These are phyloP conservation scores for Monosporozyma unispora DNA, from an alignment of 805 yeast species.

Conservation along the genomic window DNA sequence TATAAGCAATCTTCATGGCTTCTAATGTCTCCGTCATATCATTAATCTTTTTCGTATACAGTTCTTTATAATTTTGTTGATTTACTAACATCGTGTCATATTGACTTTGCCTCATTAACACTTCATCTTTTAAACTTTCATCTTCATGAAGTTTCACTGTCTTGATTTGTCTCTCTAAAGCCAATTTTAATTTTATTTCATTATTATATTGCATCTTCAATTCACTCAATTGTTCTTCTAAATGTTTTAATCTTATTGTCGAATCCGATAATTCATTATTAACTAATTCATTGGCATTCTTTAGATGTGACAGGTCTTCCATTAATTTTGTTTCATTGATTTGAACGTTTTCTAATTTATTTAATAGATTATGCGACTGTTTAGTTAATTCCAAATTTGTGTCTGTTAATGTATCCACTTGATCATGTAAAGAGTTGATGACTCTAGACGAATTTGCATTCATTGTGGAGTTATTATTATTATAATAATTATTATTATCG, in stretches of 20 bases:
- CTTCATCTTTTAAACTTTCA: conserved; percentile 5
- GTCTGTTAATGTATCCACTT: conserved; percentile 45
- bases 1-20: neutral
- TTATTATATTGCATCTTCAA: conserved; percentile 5
- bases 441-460: conserved; percentile 17
- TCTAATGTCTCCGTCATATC: conserved; percentile 6
- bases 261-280: conserved; percentile 32
- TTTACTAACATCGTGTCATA: conserved; percentile 22
- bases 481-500: too few relatives aligned
- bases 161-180: conserved; percentile 1
- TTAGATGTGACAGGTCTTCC: conserved; percentile 48
- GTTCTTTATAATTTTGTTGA: conserved; percentile 18
- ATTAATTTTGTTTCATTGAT: conserved; percentile 39
- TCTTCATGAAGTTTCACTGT: neutral
- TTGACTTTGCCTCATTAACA: conserved; percentile 4
- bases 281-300: conserved; percentile 70
- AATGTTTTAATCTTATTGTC: conserved; percentile 56
- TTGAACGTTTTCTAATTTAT: conserved; percentile 40
- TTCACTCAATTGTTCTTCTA: conserved; percentile 39
- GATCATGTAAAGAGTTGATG: conserved; percentile 36
- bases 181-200: conserved; percentile 2
- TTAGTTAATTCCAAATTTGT: conserved; percentile 31
- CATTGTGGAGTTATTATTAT: neutral
- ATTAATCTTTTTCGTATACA: conserved; percentile 16
- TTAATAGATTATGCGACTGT: conserved; percentile 41